Evolutionary conservation across 2,329 filamentous ascomycete genomes (phyloP).

Genomic region (Cladosporium sp.): DNA sequence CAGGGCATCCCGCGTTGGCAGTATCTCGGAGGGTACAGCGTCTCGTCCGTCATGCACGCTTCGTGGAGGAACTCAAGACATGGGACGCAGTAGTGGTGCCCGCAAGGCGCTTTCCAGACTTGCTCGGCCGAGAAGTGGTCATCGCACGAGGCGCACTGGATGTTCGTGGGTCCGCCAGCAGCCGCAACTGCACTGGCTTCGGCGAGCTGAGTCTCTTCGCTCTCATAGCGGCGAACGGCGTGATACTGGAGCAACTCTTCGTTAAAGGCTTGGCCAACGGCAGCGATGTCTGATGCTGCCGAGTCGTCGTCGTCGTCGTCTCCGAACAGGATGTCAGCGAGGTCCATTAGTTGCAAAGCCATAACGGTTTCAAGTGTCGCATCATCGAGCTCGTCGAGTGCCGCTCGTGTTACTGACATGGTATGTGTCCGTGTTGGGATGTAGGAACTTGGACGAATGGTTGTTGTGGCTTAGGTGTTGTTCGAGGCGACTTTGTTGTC

Average conservation of each 20-base stretch:
- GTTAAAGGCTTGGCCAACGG: slow-evolving; percentile 28
- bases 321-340: too few species aligned
- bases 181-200: neutral
- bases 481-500: too few species aligned
- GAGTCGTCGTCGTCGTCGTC: slow-evolving; percentile 23
- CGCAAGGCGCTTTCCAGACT: slow-evolving; percentile 27
- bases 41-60: slow-evolving; percentile 49
- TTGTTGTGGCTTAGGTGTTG: too few species aligned
- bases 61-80: slow-evolving; percentile 53
- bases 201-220: slow-evolving; percentile 23
- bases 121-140: too few species aligned
- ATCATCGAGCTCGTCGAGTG: slow-evolving; percentile 15
- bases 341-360: neutral
- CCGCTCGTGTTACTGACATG: slow-evolving; percentile 15
- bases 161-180: neutral
- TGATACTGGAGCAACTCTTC: slow-evolving; percentile 27
- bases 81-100: slow-evolving; percentile 53
- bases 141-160: slow-evolving; percentile 21
- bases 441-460: too few species aligned
- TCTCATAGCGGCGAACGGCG: slow-evolving; percentile 21
- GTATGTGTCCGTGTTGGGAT: neutral
- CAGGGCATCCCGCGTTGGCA: slow-evolving; percentile 48
- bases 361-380: slow-evolving; percentile 16
- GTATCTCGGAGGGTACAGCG: slow-evolving; percentile 57
- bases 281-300: slow-evolving; percentile 20